Conservation (phyloP, 1,139 yeast species). For the Magnusiomyces suaveolens region DNA sequence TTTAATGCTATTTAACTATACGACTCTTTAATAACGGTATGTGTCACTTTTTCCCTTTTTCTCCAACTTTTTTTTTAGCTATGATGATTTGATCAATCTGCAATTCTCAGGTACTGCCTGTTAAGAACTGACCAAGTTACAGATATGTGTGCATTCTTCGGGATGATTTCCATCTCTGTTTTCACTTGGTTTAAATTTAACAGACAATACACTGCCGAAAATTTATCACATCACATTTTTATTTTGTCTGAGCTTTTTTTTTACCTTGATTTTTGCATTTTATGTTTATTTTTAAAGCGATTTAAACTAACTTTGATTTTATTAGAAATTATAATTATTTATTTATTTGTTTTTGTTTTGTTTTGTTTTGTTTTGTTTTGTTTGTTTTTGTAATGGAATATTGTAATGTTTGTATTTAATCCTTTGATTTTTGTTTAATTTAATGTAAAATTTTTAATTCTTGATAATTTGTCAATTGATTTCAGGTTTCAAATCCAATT, state of each 20-base stretch:
- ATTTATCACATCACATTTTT: conserved; percentile 5
- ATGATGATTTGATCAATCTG: conserved; percentile 8
- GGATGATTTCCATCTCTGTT: conserved; percentile 2
- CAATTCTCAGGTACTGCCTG: conserved; percentile 1
- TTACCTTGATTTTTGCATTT: neutral
- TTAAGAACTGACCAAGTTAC: neutral
- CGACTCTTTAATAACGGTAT: neutral
- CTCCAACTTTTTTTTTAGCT: neutral
- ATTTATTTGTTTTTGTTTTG: too few species aligned
- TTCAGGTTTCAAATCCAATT: too few species aligned
- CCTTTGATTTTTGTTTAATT: too few species aligned
- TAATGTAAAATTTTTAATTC: too few species aligned
- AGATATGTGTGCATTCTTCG: conserved; percentile 1
- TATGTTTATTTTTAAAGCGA: neutral
- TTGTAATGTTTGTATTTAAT: too few species aligned
- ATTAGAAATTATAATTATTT: too few species aligned
- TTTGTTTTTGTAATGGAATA: too few species aligned
- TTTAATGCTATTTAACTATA: too few species aligned
- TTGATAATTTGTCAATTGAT: too few species aligned
- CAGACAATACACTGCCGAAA: neutral
- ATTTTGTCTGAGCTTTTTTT: neutral
- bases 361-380: too few species aligned
- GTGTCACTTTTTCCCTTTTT: neutral
- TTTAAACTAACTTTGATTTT: neutral
- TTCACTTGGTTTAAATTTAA: neutral